Base-by-base conservation (phyloP, 805 yeast species). In the Ogataea henricii region DNA sequence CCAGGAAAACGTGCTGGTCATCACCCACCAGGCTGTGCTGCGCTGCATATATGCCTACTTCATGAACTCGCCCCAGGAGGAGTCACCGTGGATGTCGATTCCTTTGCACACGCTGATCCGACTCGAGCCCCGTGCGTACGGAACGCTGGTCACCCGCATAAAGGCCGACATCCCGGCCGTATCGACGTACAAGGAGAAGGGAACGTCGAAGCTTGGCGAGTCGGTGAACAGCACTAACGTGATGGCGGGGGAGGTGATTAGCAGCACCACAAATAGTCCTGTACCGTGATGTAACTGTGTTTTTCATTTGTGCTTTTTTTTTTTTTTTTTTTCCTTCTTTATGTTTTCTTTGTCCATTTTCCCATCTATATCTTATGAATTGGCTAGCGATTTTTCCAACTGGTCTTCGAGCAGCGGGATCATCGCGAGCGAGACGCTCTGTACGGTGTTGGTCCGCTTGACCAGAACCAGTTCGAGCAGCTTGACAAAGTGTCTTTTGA, bases 101-200 rank as follows among this genome's bases (percentile, higher is more conserved):
- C 99, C 99, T 5, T 73, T 94, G 59, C 99, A 94, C 64, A 94
- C 99, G 0, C 72, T 94, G 65, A 94, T 94, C 60, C 87, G 89
- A 63, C 73, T 94, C 53, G 98, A 94, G 65, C 97, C 97, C n/a
- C 77, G 96, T 48, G 97, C 99, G 0, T 91, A 89, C 62, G 85
- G 84, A 42, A 91, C 99, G 0, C 69, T 83, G 36, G 98, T 91
- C 14, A 86, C 92, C 16, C 77, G 95, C 58, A 88, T 94, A 49
- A 89, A 89, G 58, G 99, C 98, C 0, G 89, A 94, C 65, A 92
- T 94, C 43, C 99, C 99, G 2, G 99, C 99, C 0, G 99, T 94
- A 4, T 84, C 92, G 59, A 94, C 99, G 0, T 94, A 92, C 67
- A 88, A 96, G 59, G 97, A 90, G 59, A 92, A 85, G 70, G 99